phyloP scores from a whole-genome alignment of 2,329 filamentous ascomycete species.

The Penicillium sp. region DNA sequence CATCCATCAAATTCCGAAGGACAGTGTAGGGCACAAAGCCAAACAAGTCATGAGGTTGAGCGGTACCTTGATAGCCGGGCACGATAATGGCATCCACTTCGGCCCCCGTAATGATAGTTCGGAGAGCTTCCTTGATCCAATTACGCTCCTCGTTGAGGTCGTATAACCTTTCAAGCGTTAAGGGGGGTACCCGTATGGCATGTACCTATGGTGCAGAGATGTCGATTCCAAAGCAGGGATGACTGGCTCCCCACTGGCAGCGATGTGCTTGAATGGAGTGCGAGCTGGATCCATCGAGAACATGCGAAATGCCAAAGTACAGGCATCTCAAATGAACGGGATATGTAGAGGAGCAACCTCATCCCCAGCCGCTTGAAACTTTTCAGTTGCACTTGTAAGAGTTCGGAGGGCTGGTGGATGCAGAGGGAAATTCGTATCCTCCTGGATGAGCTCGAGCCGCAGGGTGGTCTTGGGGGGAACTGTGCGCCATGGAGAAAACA shows the following conservation, averaged over 20 bases:
- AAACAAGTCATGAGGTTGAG: constrained; percentile 51
- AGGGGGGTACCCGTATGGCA: constrained; percentile 8
- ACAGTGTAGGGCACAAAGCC: constrained; percentile 34
- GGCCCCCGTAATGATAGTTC: constrained; percentile 38
- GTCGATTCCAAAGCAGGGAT: constrained; percentile 17
- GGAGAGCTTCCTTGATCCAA: constrained; percentile 37
- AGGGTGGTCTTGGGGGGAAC: constrained; percentile 9
- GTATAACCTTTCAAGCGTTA: constrained; percentile 40
- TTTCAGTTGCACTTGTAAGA: constrained; percentile 2
- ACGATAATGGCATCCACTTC: constrained; percentile 50
- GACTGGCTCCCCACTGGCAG: constrained; percentile 39
- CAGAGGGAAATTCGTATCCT: constrained; percentile 15
- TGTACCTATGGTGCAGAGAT: constrained; percentile 12
- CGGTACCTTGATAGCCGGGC: constrained; percentile 49
- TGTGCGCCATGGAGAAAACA: constrained; percentile 24
- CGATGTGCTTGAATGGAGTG: constrained; percentile 28
- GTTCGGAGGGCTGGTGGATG: constrained; percentile 16
- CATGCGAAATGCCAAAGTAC: constrained; percentile 9
- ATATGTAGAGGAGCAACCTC: constrained; percentile 3
- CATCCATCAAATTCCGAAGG: constrained; percentile 51
- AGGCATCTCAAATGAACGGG: constrained; percentile 6
- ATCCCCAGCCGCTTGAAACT: constrained; percentile 9
- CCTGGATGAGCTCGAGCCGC: constrained; percentile 10
- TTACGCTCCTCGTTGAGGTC: constrained; percentile 41
- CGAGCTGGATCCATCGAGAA: constrained; percentile 14